These are phyloP conservation scores for Colletotrichum brevisporum DNA, from an alignment of 2,329 filamentous ascomycete species.

Conservation along the genomic window DNA sequence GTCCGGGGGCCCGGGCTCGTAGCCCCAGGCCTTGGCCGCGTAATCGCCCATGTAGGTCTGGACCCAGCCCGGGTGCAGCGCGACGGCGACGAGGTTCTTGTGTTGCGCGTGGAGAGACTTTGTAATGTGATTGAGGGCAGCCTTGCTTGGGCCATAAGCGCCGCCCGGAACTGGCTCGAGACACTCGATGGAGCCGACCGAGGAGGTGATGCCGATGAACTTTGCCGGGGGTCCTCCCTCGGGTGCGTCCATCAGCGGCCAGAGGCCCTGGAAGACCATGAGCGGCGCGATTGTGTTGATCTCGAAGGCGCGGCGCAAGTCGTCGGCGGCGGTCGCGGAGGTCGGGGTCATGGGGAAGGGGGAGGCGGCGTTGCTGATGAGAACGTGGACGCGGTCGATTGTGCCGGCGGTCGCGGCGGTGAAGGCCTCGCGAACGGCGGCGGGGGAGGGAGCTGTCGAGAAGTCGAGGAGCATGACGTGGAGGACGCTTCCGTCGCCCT, in stretches of 20 bases:
- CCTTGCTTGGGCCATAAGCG: constrained; percentile 53
- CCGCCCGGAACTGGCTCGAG: constrained; percentile 51
- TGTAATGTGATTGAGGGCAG: constrained; percentile 52
- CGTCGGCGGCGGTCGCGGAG: constrained; percentile 46
- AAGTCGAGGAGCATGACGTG: constrained; percentile 56
- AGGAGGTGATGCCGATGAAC: constrained; percentile 54
- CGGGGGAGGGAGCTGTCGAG: constrained; percentile 45
- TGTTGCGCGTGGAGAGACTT: constrained; percentile 49
- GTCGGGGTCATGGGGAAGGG: constrained; percentile 48
- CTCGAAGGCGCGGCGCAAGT: constrained; percentile 57
- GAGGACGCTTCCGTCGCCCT: constrained; percentile 48
- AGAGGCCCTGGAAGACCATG: constrained; percentile 52
- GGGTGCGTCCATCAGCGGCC: constrained; percentile 53
- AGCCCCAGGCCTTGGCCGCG: constrained; percentile 51
- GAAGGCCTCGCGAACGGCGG: constrained; percentile 43
- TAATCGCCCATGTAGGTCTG: constrained; percentile 49
- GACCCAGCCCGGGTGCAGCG: constrained; percentile 57
- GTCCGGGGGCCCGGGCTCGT: constrained; percentile 44
- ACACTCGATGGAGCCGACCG: constrained; percentile 50
- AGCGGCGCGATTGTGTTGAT: constrained; percentile 60
- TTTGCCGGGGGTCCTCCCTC: constrained; percentile 44
- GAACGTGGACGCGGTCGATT: constrained; percentile 60
- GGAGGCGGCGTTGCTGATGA: constrained; percentile 67
- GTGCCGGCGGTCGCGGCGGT: constrained; percentile 46
- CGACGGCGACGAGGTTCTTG: constrained; percentile 45